These are phyloP conservation scores for Aspergillus sp. DNA, from an alignment of 2,329 filamentous ascomycete genomes.

Conservation along the genomic window DNA sequence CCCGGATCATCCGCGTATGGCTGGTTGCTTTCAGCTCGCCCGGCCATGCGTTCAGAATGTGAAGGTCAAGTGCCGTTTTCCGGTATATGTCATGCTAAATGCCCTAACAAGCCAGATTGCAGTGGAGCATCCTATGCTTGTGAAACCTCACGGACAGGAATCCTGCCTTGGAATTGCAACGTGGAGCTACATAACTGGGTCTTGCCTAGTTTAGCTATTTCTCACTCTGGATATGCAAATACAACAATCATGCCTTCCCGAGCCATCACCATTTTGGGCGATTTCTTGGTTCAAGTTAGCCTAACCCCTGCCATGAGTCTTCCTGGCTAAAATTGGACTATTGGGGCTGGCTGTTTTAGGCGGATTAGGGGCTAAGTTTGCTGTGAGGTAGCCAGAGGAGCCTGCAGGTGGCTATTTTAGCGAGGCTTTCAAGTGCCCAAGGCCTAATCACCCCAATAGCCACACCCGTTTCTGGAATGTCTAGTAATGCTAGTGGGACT, in stretches of 20 bases:
- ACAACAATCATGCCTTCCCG: not conserved
- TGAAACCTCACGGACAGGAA: not conserved
- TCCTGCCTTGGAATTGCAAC: not conserved
- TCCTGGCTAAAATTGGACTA: not conserved
- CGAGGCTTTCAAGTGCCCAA: not conserved
- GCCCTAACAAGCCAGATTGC: not conserved
- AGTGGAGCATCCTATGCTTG: not conserved
- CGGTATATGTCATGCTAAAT: not conserved
- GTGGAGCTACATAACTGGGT: not conserved
- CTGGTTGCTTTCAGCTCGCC: not conserved
- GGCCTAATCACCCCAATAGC: not conserved
- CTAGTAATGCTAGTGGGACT: not conserved
- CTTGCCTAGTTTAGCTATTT: not conserved
- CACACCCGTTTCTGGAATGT: not conserved
- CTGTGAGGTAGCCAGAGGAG: not conserved
- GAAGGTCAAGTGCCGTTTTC: not conserved
- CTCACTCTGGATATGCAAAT: not conserved
- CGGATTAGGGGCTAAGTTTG: not conserved
- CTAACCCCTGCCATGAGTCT: not conserved
- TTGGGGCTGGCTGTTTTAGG: not conserved
- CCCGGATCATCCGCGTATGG: not conserved
- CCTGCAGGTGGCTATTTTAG: not conserved
- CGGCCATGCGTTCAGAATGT: not conserved
- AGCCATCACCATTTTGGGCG: not conserved
- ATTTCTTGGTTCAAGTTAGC: not conserved